Evolutionary conservation across 306 rosid genomes (phyloP), one percentile per base, ranked within the genome.

Genomic region (Styphnolobium japonicum): DNA sequence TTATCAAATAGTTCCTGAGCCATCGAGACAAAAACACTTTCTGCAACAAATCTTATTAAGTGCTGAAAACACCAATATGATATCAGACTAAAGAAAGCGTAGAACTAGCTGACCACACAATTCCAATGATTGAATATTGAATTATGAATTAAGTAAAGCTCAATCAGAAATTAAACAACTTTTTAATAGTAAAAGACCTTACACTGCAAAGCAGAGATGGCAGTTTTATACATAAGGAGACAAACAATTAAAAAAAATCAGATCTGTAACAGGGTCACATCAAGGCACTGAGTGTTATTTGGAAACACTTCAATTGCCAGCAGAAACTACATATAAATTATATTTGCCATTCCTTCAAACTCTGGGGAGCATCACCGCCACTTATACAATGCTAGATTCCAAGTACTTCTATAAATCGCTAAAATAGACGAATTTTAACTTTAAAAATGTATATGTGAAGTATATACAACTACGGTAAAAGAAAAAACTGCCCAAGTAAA

Each of bases 401-500:
- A 34, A 80, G 27, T 15, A 22, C 31, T 75, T 66, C 2, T 18
- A n/a, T 42, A 31, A 22, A 65, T 21, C 67, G 52, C 67, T 52
- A 62, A 62, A 56, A 42, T 7, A 10, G 39, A 58, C 6, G 4
- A 61, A 48, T 40, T 85, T 71, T 45, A 70, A 70, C 77, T 56
- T 73, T 3, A 22, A 48, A 16, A 57, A 22, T 57, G 36, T 5
- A 63, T n/a, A n/a, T 58, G 34, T 75, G 51, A 71, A 64, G 64
- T 25, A 78, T 22, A 79, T 48, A 43, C 34, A 62, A 68, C 60
- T 25, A 34, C 72, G 29, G 18, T 31, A 80, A 75, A 39, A 75
- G 53, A 45, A 39, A n/a, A n/a, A 70, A 51, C 12, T 60, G 56
- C 40, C 40, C 22, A 72, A 49, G 51, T 39, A 52, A 79, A 68